Percentiles rank a stretch among this genome's conserved stretches.
phyloP scores from a whole-genome alignment of 2,329 filamentous ascomycete genomes.

The Calonectria naviculata region DNA sequence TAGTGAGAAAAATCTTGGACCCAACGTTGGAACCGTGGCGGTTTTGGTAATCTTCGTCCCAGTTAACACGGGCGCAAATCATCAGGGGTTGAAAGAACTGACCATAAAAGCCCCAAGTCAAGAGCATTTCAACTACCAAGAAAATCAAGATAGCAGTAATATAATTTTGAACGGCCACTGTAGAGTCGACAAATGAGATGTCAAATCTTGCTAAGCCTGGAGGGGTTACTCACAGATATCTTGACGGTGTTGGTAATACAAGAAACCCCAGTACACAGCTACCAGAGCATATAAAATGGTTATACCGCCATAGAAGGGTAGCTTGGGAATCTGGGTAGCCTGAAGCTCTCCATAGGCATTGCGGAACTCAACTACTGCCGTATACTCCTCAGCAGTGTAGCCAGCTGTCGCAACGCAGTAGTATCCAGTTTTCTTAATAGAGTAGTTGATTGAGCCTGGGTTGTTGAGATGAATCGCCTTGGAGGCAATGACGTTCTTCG shows the following conservation, averaged over 20 bases:
- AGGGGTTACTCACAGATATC: slow-evolving; percentile 77
- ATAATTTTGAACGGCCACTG: slow-evolving; percentile 97
- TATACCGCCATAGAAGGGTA: slow-evolving; percentile 96
- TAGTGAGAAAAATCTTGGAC: slow-evolving; percentile 86
- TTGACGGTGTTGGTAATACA: slow-evolving; percentile 93
- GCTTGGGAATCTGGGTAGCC: slow-evolving; percentile 94
- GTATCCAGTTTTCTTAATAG: slow-evolving; percentile 90
- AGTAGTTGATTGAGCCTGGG: slow-evolving; percentile 80
- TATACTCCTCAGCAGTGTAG: slow-evolving; percentile 77
- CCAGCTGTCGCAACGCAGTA: slow-evolving; percentile 89
- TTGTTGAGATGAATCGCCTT: slow-evolving; percentile 85
- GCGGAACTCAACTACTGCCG: slow-evolving; percentile 87
- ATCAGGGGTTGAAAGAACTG: slow-evolving; percentile 39
- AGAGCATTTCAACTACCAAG: slow-evolving; percentile 93
- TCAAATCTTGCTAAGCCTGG: background rate
- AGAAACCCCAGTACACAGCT: slow-evolving; percentile 86
- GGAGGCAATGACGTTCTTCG: slow-evolving; percentile 79
- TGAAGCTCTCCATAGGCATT: slow-evolving; percentile 97
- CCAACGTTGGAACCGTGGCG: slow-evolving; percentile 85
- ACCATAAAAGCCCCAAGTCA: slow-evolving; percentile 99
- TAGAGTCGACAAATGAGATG: slow-evolving; percentile 15
- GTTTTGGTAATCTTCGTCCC: slow-evolving; percentile 83
- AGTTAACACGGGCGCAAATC: slow-evolving; percentile 44
- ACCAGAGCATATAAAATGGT: slow-evolving; percentile 94
- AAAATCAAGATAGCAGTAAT: slow-evolving; percentile 98